Base-by-base conservation (phyloP, 2,329 filamentous ascomycete species). In the Neopestalotiopsis rosae region DNA sequence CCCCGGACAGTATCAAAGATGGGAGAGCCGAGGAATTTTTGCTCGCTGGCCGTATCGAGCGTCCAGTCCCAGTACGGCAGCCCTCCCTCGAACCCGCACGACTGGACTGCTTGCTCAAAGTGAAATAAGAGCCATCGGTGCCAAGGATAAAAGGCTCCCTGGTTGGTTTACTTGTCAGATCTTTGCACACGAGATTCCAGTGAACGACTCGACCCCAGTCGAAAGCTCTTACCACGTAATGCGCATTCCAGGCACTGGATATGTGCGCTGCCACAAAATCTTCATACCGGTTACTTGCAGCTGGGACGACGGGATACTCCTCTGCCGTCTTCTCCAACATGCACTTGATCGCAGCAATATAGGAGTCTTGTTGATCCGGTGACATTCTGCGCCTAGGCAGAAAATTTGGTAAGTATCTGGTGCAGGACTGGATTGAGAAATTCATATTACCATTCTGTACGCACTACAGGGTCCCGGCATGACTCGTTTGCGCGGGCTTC, bases 221-320 rank as follows among this genome's bases (percentile, higher is more conserved):
- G 68, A 17, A 13, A 52, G 49, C 66, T 52, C 69, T 13, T 52
- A 67, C 68, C 4, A 69, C 66, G 28, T 71, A 74, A 59, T 76
- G 74, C 5, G 74, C 68, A n/a, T 66, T 28, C 40, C 74, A 69
- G 9, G 72, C 73, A 66, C 75, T 66, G 32, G 70, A 70, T 38
- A 75, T 74, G 40, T 77, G 75, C n/a, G 73, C 71, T 9, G 72
- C 72, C 56, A 72, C 67, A 52, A 76, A 76, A 57, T 76, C 75
- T 14, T 76, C 75, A 20, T 71, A 77, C 1, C 74, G 72, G 28
- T 71, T 73, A 66, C 70, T 64, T 1, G 42, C 61, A 14, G 38
- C 42, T 64, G 61, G 71, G 20, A 73, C 70, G 5, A 71, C 74
- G 2, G 69, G 59, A 3, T 61, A 65, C 17, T 65, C 42, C 28